Conservation (phyloP, 2,329 filamentous ascomycete genomes). For the Helotiales sp. region DNA sequence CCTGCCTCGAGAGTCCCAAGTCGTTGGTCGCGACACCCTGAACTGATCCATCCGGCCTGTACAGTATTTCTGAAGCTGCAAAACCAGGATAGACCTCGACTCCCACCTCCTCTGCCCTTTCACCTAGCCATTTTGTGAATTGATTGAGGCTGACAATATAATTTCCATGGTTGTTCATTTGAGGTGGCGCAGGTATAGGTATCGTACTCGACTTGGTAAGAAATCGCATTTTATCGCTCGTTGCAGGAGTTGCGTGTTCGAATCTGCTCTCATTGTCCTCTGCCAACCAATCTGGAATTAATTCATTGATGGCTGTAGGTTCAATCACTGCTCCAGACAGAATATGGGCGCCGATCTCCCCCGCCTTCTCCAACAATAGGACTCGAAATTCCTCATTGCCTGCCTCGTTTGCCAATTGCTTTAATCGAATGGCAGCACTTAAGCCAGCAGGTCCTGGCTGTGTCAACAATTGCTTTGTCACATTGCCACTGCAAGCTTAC, state of each 20-base stretch:
- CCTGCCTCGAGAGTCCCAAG: slow-evolving; percentile 77
- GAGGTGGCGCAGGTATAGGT: slow-evolving; percentile 83
- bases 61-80: slow-evolving; percentile 89
- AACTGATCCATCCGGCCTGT: slow-evolving; percentile 82
- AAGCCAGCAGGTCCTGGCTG: slow-evolving; percentile 78
- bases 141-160: slow-evolving; percentile 97
- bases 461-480: slow-evolving; percentile 16
- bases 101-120: slow-evolving; percentile 92
- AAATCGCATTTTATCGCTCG: slow-evolving; percentile 87
- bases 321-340: slow-evolving; percentile 95
- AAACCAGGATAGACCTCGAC: slow-evolving; percentile 97
- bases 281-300: slow-evolving; percentile 90
- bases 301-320: slow-evolving; percentile 82
- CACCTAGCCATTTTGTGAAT: slow-evolving; percentile 92
- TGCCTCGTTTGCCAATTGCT: slow-evolving; percentile 91
- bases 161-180: slow-evolving; percentile 98
- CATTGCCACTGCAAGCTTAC: slow-evolving; percentile 40
- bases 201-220: slow-evolving; percentile 78
- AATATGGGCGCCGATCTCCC: slow-evolving; percentile 92
- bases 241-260: slow-evolving; percentile 81
- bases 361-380: slow-evolving; percentile 89
- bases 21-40: slow-evolving; percentile 96
- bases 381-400: slow-evolving; percentile 97
- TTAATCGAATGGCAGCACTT: slow-evolving; percentile 88
- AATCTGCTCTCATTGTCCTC: slow-evolving; percentile 88